Percentiles rank a stretch among this genome's conserved stretches.
phyloP scores from a whole-genome alignment of 306 rosid species.

The Glycine soja region DNA sequence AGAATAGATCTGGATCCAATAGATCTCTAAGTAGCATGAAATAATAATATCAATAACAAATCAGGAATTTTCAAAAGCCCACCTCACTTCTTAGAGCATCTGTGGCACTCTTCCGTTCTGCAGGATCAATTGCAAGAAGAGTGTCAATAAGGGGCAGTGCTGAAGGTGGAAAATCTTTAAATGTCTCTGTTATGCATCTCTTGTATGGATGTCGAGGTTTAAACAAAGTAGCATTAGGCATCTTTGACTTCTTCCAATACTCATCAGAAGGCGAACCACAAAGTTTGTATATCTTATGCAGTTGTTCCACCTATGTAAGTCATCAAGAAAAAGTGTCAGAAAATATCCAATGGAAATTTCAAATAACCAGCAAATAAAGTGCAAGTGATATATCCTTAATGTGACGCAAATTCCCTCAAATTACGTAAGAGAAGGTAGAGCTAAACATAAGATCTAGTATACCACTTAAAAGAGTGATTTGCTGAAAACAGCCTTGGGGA shows the following conservation, averaged over 20 bases:
- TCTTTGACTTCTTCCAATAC: constrained; percentile 82
- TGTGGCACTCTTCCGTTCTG: constrained; percentile 79
- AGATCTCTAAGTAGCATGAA: constrained; percentile 31
- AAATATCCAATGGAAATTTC: constrained; percentile 23
- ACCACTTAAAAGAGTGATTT: constrained; percentile 17
- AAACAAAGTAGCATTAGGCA: constrained; percentile 89
- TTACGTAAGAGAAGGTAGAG: background rate
- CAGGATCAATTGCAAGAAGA: constrained; percentile 95
- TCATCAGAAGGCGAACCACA: constrained; percentile 98
- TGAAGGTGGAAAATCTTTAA: constrained; percentile 85
- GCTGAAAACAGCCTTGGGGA: constrained; percentile 8
- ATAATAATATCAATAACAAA: constrained; percentile 36
- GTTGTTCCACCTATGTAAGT: constrained; percentile 80
- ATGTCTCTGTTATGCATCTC: constrained; percentile 75
- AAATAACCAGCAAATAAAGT: constrained; percentile 32
- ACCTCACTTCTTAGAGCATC: constrained; percentile 87
- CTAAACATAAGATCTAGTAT: constrained; percentile 12
- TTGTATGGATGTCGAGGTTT: constrained; percentile 90
- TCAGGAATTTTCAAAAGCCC: constrained; percentile 39
- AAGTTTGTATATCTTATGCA: constrained; percentile 93
- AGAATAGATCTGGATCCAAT: constrained; percentile 21
- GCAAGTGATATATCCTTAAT: constrained; percentile 21
- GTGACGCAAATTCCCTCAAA: constrained; percentile 27
- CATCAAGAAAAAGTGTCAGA: constrained; percentile 42
- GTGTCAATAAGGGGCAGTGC: constrained; percentile 81